These are phyloP conservation scores for Lepidopterella palustris DNA, from an alignment of 495 filamentous ascomycete genomes.

Conservation along the genomic window DNA sequence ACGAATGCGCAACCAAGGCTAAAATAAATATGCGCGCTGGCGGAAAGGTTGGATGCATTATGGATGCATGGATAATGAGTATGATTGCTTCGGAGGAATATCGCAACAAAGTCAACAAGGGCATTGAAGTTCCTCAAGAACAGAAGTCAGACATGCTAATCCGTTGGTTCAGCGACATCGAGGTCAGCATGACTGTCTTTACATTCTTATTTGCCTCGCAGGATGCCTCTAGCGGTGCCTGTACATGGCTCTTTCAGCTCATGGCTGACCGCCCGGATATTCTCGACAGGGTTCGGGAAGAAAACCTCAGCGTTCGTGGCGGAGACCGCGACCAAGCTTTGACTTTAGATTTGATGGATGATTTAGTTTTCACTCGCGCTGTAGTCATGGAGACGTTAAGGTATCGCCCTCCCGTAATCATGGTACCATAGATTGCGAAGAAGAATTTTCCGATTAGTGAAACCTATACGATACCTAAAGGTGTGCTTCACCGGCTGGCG, in stretches of 20 bases:
- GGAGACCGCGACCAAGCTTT: conserved; percentile 67
- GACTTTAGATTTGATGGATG: conserved; percentile 77
- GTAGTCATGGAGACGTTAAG: conserved; percentile 90
- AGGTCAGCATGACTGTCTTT: conserved; percentile 92
- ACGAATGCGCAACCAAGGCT: conserved; percentile 83
- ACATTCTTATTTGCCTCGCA: conserved; percentile 98
- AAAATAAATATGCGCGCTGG: conserved; percentile 89
- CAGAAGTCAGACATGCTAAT: conserved; percentile 79
- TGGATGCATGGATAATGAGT: conserved; percentile 86
- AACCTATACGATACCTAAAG: conserved; percentile 83
- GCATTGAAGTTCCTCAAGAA: conserved; percentile 55
- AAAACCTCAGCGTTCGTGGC: conserved; percentile 72
- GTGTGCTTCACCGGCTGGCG: conserved; percentile 29
- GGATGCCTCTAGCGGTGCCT: conserved; percentile 88
- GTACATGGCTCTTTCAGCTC: conserved; percentile 91
- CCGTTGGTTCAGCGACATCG: conserved; percentile 81
- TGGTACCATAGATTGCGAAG: conserved; percentile 95
- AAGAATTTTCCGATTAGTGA: conserved; percentile 89
- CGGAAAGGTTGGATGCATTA: conserved; percentile 79
- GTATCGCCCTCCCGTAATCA: conserved; percentile 94
- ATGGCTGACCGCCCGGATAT: conserved; percentile 91
- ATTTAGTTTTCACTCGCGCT: conserved; percentile 83
- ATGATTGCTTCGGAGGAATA: conserved; percentile 79
- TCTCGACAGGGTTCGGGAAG: conserved; percentile 83
- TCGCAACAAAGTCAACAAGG: conserved; percentile 64